Percentiles rank a stretch among this genome's conserved stretches.
phyloP scores from a whole-genome alignment of 2,329 filamentous ascomycete genomes.

The Cordyceps pruinosa region DNA sequence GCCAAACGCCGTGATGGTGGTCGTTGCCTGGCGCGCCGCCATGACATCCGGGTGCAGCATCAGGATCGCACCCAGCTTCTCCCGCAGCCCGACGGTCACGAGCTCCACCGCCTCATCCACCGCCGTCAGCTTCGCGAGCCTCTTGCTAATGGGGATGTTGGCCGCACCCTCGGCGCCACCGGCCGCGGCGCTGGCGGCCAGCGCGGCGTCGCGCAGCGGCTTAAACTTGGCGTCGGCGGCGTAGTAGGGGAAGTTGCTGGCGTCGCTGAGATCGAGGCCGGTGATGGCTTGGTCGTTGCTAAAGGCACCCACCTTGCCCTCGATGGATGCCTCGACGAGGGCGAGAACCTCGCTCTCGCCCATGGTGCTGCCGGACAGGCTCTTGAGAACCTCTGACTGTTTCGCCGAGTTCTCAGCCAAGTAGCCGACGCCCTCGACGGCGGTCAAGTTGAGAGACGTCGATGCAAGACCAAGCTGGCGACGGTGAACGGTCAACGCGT shows the following conservation, averaged over 20 bases:
- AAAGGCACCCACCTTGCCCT: conserved; percentile 32
- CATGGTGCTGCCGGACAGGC: conserved; percentile 41
- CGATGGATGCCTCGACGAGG: conserved; percentile 44
- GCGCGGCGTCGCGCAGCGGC: conserved; percentile 34
- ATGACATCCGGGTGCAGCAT: conserved; percentile 21
- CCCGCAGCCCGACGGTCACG: conserved; percentile 19
- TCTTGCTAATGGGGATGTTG: conserved; percentile 15
- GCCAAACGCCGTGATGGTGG: conserved; percentile 21
- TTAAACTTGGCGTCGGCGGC: conserved; percentile 48
- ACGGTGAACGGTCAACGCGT: conserved; percentile 35
- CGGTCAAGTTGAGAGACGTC: conserved; percentile 45
- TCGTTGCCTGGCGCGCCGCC: conserved; percentile 15
- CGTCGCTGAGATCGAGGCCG: conserved; percentile 41
- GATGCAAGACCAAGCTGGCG: conserved; percentile 34
- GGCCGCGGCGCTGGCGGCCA: conserved; percentile 20
- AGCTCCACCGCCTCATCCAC: conserved; percentile 19
- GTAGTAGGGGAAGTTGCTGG: conserved; percentile 44
- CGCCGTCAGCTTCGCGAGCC: conserved; percentile 12
- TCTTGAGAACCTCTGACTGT: conserved; percentile 40
- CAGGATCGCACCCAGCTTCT: conserved; percentile 30
- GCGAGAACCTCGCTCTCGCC: conserved; percentile 48
- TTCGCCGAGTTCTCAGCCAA: conserved; percentile 39
- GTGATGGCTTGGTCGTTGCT: conserved; percentile 48
- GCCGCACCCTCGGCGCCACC: conserved; percentile 7
- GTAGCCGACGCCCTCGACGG: conserved; percentile 43